phyloP scores from a whole-genome alignment of 2,329 filamentous ascomycete genomes.

The Fusarium tuaranense region DNA sequence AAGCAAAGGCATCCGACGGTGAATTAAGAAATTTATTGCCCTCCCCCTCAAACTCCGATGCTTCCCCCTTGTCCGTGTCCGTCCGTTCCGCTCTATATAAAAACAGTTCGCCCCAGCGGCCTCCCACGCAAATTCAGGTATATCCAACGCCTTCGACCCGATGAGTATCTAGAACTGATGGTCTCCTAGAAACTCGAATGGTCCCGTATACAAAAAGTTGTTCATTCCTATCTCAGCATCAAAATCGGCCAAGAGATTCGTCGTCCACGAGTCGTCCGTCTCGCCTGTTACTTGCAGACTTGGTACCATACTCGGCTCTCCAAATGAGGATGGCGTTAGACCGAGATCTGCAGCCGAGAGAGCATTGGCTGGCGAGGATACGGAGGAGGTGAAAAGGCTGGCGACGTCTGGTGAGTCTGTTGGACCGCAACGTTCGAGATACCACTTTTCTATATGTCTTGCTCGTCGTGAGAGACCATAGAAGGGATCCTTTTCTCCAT shows the following conservation, averaged over 20 bases:
- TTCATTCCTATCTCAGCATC: slow-evolving; percentile 32
- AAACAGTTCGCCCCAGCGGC: neutral
- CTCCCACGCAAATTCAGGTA: neutral
- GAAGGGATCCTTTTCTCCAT: slow-evolving; percentile 41
- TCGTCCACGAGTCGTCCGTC: slow-evolving; percentile 29
- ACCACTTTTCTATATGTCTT: slow-evolving; percentile 38
- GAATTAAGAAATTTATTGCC: neutral
- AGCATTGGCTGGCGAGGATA: slow-evolving; percentile 21
- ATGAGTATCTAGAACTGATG: neutral
- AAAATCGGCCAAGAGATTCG: slow-evolving; percentile 30
- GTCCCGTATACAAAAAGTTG: slow-evolving; percentile 34
- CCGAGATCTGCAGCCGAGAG: slow-evolving; percentile 17
- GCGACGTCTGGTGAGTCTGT: slow-evolving; percentile 28
- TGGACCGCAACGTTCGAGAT: slow-evolving; percentile 29
- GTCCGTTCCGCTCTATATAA: slow-evolving; percentile 16
- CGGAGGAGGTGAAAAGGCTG: slow-evolving; percentile 29
- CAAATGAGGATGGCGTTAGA: slow-evolving; percentile 16
- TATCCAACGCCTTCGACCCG: neutral
- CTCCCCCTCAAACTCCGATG: slow-evolving; percentile 20
- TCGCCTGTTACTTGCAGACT: slow-evolving; percentile 30
- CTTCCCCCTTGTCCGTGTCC: slow-evolving; percentile 27
- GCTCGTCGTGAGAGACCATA: slow-evolving; percentile 38
- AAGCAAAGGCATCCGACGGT: slow-evolving; percentile 14
- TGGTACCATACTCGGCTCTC: slow-evolving; percentile 18
- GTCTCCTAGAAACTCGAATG: slow-evolving; percentile 37